Evolutionary conservation across 1,139 yeast species (phyloP).

Genomic region (Protomyces arabidopsidicola): DNA sequence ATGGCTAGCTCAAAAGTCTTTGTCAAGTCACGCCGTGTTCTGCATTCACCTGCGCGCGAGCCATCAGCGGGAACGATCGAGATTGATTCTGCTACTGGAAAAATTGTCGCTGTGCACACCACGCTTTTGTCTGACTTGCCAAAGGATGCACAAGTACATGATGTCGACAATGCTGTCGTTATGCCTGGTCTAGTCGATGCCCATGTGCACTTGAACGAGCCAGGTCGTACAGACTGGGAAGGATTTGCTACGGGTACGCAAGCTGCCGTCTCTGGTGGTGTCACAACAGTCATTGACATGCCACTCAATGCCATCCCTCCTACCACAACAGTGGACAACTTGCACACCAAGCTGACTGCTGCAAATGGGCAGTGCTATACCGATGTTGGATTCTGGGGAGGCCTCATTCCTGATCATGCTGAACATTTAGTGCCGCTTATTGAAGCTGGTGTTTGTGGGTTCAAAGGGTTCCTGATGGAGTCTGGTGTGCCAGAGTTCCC

Average conservation of each 20-base stretch:
- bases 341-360: conserved; percentile 56
- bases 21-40: conserved; percentile 11
- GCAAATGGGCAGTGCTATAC: conserved; percentile 83
- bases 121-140: not conserved
- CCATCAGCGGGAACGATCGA: conserved; percentile 13
- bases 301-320: conserved; percentile 46
- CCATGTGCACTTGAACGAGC: conserved; percentile 90
- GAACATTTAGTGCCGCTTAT: conserved; percentile 45
- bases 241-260: conserved; percentile 90
- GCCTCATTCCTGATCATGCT: conserved; percentile 29
- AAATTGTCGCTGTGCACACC: conserved; percentile 3
- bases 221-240: conserved; percentile 94
- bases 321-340: conserved; percentile 45
- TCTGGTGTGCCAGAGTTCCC: conserved; percentile 24
- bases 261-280: conserved; percentile 91
- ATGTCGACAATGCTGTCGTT: conserved; percentile 38
- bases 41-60: not conserved
- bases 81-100: conserved; percentile 7
- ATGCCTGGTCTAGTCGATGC: conserved; percentile 91
- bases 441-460: conserved; percentile 45
- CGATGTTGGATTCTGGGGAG: conserved; percentile 70
- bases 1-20: not conserved
- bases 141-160: not conserved
- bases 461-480: conserved; percentile 44
- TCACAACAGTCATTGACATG: conserved; percentile 60